A percentile compares a stretch with the other conserved stretches of the same genome.
Conservation (phyloP, 495 filamentous ascomycete species). For the Xylaria intraflava region DNA sequence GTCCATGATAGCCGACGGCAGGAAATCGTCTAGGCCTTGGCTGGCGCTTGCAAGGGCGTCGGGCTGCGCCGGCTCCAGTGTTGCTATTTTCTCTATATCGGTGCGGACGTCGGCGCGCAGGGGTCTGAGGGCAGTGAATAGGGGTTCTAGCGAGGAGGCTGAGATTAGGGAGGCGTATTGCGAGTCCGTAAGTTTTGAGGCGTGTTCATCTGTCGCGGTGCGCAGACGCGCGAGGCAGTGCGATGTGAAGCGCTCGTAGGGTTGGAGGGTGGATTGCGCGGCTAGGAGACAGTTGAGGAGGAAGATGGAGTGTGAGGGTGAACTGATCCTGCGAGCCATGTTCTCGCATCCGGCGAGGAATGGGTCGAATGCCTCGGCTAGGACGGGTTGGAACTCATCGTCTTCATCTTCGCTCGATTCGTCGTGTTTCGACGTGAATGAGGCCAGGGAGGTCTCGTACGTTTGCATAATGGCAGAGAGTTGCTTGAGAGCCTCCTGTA, state of each 20-base stretch:
- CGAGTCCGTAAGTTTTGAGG: constrained; percentile 44
- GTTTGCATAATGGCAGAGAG: constrained; percentile 70
- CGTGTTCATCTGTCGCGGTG: constrained; percentile 36
- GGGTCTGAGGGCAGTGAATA: constrained; percentile 55
- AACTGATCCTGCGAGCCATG: constrained; percentile 54
- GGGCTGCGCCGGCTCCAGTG: constrained; percentile 53
- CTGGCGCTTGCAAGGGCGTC: constrained; percentile 56
- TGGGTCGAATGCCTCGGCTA: constrained; percentile 77
- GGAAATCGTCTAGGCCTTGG: constrained; percentile 81
- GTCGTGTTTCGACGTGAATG: constrained; percentile 24
- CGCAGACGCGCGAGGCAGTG: constrained; percentile 39
- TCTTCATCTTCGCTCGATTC: constrained; percentile 53
- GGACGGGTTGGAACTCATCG: constrained; percentile 67
- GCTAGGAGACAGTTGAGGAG: constrained; percentile 72
- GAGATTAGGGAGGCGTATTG: constrained; percentile 64
- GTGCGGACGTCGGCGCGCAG: constrained; percentile 28
- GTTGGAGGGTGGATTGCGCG: constrained; percentile 43
- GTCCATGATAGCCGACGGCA: constrained; percentile 90
- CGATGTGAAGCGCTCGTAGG: constrained; percentile 50
- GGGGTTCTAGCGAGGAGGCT: constrained; percentile 62
- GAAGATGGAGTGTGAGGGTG: constrained; percentile 64
- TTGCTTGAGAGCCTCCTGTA: constrained; percentile 70
- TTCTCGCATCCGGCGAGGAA: constrained; percentile 69
- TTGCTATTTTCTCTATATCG: constrained; percentile 29
- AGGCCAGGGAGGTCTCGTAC: constrained; percentile 70